These are phyloP conservation scores for Thecaphora thlaspeos DNA, from an alignment of 1,284 basidiomycete species.

Conservation along the genomic window DNA sequence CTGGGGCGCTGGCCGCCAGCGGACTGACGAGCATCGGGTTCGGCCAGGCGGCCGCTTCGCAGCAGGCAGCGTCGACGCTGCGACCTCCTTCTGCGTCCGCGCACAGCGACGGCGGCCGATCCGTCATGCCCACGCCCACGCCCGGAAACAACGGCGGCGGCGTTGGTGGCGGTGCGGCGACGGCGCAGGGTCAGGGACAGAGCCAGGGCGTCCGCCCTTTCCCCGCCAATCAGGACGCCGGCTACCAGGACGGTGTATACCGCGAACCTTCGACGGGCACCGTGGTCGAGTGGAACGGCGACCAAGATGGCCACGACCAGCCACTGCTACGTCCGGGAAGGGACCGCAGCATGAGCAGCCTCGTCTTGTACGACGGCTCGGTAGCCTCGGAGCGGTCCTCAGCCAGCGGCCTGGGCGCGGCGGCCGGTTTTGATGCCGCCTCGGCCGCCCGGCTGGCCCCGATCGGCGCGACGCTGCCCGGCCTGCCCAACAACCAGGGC, in stretches of 20 bases:
- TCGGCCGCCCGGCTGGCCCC: constrained; percentile 40
- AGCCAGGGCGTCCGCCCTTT: too few species aligned
- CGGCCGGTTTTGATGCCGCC: constrained; percentile 37
- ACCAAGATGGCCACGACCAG: constrained; percentile 22
- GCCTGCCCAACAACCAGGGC: constrained; percentile 5
- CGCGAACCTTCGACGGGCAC: constrained; percentile 39
- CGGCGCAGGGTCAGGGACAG: not conserved
- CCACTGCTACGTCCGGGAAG: constrained; percentile 9
- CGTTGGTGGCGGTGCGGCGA: too few species aligned
- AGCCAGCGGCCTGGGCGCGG: constrained; percentile 42
- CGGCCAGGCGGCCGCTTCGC: constrained; percentile 24
- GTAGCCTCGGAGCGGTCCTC: constrained; percentile 30
- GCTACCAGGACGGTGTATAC: constrained; percentile 37
- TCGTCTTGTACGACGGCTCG: constrained; percentile 33
- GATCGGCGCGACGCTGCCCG: constrained; percentile 21
- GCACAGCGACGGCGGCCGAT: too few species aligned
- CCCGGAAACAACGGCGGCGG: constrained; percentile 29
- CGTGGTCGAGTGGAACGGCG: constrained; percentile 11
- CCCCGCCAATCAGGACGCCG: constrained; percentile 1
- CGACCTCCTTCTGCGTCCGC: not conserved
- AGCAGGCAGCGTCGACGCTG: constrained; percentile 6
- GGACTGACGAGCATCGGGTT: constrained; percentile 46
- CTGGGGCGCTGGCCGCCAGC: constrained; percentile 46
- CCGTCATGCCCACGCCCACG: too few species aligned
- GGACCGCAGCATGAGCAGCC: constrained; percentile 27